phyloP scores from a whole-genome alignment of 129 eudicot species.

The Solidago caesia region DNA sequence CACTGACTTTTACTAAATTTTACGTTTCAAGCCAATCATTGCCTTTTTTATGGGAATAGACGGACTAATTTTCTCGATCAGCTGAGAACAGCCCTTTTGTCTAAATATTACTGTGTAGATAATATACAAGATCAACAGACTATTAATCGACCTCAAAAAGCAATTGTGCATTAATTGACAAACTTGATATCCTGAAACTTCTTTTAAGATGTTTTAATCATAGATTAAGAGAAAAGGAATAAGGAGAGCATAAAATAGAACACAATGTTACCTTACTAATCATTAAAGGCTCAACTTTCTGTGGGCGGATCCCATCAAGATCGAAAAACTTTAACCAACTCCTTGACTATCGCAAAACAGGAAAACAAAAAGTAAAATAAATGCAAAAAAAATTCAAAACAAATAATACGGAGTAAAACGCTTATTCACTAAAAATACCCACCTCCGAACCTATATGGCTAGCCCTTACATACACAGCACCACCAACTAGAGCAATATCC shows the following conservation, averaged over 20 bases:
- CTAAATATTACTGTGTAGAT: too few relatives aligned
- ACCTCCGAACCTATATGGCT: conserved; percentile 73
- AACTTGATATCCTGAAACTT: neutral
- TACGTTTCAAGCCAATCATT: too few relatives aligned
- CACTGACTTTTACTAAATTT: too few relatives aligned
- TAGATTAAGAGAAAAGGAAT: neutral
- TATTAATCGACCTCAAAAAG: neutral
- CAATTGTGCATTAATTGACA: neutral
- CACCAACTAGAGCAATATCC: conserved; percentile 87
- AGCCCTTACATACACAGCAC: conserved; percentile 88
- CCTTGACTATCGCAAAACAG: conserved; percentile 50
- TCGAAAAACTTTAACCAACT: conserved; percentile 76
- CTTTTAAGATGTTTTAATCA: neutral
- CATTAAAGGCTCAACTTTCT: conserved; percentile 88
- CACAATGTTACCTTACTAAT: conserved; percentile 67
- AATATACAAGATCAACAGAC: neutral
- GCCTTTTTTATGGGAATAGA: too few relatives aligned
- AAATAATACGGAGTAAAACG: neutral
- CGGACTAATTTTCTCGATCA: too few relatives aligned
- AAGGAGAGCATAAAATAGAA: neutral
- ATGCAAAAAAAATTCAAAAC: conserved; percentile 8
- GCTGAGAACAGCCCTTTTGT: too few relatives aligned
- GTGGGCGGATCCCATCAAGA: conserved; percentile 72
- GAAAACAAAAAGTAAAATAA: conserved; percentile 7
- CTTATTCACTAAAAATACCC: conserved; percentile 5